phyloP scores from a whole-genome alignment of 1,139 yeast genomes.

The Lodderomyces jiufengensis region DNA sequence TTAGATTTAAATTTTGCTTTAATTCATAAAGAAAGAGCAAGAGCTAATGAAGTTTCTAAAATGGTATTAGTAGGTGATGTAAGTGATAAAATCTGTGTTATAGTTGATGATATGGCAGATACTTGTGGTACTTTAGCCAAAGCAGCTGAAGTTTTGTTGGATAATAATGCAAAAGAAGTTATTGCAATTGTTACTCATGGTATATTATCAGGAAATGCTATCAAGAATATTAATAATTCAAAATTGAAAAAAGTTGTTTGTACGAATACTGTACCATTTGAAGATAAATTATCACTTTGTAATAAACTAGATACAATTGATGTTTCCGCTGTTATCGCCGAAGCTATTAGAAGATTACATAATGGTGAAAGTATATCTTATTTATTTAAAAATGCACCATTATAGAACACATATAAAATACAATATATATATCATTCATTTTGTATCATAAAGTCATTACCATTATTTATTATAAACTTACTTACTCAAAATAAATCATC shows the following conservation, averaged over 20 bases:
- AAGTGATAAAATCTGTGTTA: constrained; percentile 59
- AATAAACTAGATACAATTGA: constrained; percentile 65
- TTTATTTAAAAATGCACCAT: constrained; percentile 52
- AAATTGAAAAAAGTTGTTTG: constrained; percentile 62
- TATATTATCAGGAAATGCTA: constrained; percentile 69
- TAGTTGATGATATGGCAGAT: constrained; percentile 83
- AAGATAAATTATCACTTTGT: constrained; percentile 46
- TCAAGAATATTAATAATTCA: constrained; percentile 55
- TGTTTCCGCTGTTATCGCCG: constrained; percentile 71
- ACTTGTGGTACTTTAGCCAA: constrained; percentile 80
- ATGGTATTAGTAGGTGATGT: constrained; percentile 83
- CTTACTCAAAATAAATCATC: constrained; percentile 27
- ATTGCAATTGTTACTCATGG: constrained; percentile 81
- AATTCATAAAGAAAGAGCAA: constrained; percentile 78
- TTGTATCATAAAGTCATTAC: too few relatives aligned
- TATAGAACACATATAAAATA: constrained; percentile 5
- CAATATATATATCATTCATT: not conserved
- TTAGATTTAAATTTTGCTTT: constrained; percentile 74
- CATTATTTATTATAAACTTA: not conserved
- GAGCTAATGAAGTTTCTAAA: constrained; percentile 71
- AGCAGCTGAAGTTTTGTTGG: constrained; percentile 64
- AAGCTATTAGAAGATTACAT: constrained; percentile 76
- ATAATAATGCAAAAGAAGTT: constrained; percentile 67
- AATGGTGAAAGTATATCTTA: constrained; percentile 82
- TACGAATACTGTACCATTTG: constrained; percentile 73